A percentile compares a stretch with the other conserved stretches of the same genome.
phyloP scores from a whole-genome alignment of 306 rosid species.

The Prunus armeniaca region DNA sequence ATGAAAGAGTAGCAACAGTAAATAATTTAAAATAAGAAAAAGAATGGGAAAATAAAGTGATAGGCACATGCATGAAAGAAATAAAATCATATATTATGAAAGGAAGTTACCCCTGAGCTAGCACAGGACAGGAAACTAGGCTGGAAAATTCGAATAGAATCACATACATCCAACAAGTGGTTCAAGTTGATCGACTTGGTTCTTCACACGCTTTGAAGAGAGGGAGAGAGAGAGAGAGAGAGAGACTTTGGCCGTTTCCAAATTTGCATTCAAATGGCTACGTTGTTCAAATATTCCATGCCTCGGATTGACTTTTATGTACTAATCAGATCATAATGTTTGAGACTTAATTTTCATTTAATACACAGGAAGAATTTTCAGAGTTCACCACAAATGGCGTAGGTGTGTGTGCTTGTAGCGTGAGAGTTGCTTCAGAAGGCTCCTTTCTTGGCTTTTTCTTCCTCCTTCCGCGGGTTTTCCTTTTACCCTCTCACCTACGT shows the following conservation, averaged over 20 bases:
- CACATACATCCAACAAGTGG: not conserved
- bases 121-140: not conserved
- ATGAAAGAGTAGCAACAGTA: too few species aligned
- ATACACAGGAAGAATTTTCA: not conserved
- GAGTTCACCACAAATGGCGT: not conserved
- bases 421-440: not conserved
- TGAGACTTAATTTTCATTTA: not conserved
- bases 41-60: not conserved
- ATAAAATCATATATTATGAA: not conserved
- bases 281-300: not conserved
- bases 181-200: not conserved
- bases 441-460: not conserved
- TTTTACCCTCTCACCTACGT: not conserved
- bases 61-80: not conserved
- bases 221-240: not conserved
- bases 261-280: not conserved
- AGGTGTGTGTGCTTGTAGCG: not conserved
- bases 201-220: constrained; percentile 2
- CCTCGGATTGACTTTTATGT: constrained; percentile 1
- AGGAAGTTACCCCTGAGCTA: not conserved
- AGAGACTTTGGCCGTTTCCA: constrained; percentile 18
- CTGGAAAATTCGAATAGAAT: not conserved
- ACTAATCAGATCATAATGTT: not conserved
- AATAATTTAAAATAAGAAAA: too few species aligned
- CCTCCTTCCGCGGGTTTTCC: not conserved